Evolutionary conservation across 352 stramenopile species (phyloP), one percentile per base, ranked within the genome.

Genomic region (Phytophthora tubulina): DNA sequence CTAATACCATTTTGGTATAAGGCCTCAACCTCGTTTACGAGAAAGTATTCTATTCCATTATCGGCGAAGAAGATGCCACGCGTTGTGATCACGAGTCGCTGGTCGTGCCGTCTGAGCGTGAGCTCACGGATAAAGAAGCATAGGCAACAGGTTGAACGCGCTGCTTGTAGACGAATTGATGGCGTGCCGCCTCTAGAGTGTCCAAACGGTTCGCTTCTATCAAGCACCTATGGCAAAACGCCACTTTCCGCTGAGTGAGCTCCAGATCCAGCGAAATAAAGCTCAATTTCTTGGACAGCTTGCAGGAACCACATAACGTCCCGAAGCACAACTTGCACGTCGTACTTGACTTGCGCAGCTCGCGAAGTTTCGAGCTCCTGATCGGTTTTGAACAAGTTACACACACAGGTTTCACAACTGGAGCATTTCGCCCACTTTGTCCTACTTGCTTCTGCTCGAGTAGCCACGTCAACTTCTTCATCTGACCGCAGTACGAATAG

Each of bases 151-250:
- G 45, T 11, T 27, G 15, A n/a, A 31, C 38, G 4, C 30, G 13
- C 6, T 59, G 8, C 27, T 64, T 65, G 48, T 66, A 64, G 6
- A 75, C 61, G 46, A 71, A 67, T 48, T 67, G 38, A 15, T 67
- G 46, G 1, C 69, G 63, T 14, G 69, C 69, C 21, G 51, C 56
- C 32, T 76, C 44, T 10, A 64, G 35, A 8, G 70, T 75, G 38
- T 66, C 61, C 41, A 78, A 42, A 8, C 21, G 35, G 1, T 44
- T 76, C 2, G 72, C 69, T 36, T 76, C 31, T 17, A 62, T 55
- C 39, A 80, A 61, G 50, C 76, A 84, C 48, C 53, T 57, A 7
- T 63, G 41, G 33, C 76, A 84, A 67, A 84, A 81, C 15, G 36
- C 62, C 46, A 78, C 51, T 49, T 73, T 75, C 4, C 60, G 44